These are phyloP conservation scores for Xylaria sp. DNA, from an alignment of 2,329 filamentous ascomycete genomes.

Conservation along the genomic window DNA sequence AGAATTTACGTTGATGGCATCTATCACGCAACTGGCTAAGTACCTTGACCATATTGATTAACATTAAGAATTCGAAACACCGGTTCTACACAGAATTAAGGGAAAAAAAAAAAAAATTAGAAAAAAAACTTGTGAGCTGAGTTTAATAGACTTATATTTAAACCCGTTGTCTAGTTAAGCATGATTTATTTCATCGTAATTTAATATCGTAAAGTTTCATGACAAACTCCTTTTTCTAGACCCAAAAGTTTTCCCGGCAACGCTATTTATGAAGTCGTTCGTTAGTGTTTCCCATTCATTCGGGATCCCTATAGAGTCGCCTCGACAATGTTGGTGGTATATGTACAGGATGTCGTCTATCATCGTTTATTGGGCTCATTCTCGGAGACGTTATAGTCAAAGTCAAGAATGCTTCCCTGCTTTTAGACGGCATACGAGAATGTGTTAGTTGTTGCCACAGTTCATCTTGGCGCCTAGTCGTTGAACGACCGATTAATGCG, in stretches of 20 bases:
- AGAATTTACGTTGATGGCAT: too few species aligned
- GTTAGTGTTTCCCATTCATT: conserved; percentile 19
- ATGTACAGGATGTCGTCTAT: conserved; percentile 31
- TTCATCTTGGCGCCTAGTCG: conserved; percentile 12
- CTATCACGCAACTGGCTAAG: neutral
- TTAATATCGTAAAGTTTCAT: conserved; percentile 28
- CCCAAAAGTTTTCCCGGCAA: conserved; percentile 25
- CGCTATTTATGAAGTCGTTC: conserved; percentile 27
- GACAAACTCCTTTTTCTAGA: conserved; percentile 29
- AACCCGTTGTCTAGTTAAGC: conserved; percentile 22
- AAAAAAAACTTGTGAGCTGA: neutral
- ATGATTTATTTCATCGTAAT: conserved; percentile 17
- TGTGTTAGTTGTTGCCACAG: neutral
- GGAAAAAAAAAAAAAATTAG: too few species aligned
- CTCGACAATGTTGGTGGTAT: conserved; percentile 20
- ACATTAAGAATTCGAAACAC: neutral
- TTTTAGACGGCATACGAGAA: neutral
- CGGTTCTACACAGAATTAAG: neutral
- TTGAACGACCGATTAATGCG: neutral
- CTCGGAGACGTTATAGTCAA: neutral
- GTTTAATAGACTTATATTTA: neutral
- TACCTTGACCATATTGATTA: neutral
- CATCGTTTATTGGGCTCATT: conserved; percentile 1
- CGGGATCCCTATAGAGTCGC: neutral
- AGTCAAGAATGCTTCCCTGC: neutral